Base-by-base conservation (phyloP, 192 early-diverging fungal species). In the Coemansia sp. region DNA sequence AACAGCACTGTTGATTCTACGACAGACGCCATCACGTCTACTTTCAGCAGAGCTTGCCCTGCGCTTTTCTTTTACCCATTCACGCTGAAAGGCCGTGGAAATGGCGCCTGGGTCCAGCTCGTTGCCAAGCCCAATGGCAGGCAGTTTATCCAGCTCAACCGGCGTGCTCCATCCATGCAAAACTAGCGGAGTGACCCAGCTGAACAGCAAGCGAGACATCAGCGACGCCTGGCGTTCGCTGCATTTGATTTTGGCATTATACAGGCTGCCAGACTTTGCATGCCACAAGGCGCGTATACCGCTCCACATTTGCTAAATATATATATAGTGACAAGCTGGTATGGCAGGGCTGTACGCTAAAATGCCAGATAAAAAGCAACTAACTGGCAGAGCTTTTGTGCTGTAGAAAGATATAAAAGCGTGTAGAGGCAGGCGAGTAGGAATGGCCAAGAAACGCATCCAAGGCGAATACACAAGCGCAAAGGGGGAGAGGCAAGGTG, bases 171-270 rank as follows among this genome's bases (percentile, higher is more conserved):
- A 68, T n/a, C 71, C 71, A 36, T 68, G 49, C 11, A n/a, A 26
- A 27, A 75, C 51, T 5, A 75, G 49, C 0, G 71, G 71, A 6
- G 71, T 75, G 11, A 75, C 50, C 71, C 71, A 75, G 36, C 60
- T 56, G 21, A 75, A 75, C 19, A 75, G 63, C 19, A 56, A 9
- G 13, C 71, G 65, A n/a, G 71, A 68, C 4, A 75, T 10, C 35
- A 59, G 39, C 5, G 71, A 75, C 3, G 71, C 71, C 0, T 38
- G 31, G 53, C 56, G 43, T 19, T 75, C 65, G n/a, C 22, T 29
- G 37, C 71, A 68, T 4, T 46, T 14, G 11, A 56, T 19, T 46
- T 53, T 56, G 13, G 27, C 53, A 7, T 25, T 27, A 18, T 25
- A 18, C 26, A 18, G 1, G 45, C 26, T 17, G 27, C 45, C n/a